Base-by-base conservation (phyloP, 805 yeast species). In the Metschnikowia baotianmanensis region DNA sequence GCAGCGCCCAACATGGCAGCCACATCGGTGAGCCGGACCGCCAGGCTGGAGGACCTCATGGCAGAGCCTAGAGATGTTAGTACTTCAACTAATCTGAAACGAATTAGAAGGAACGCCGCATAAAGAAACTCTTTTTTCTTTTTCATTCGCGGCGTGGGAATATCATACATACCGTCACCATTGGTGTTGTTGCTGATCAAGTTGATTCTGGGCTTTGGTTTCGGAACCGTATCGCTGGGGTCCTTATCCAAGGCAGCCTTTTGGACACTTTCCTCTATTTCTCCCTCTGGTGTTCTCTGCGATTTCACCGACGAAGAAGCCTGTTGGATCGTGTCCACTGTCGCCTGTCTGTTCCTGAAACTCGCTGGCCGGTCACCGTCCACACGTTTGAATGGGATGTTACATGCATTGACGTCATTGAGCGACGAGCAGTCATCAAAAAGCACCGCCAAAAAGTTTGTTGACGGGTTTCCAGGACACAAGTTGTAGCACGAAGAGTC, bases 391-490 rank as follows among this genome's bases (percentile, higher is more conserved):
- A 73, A 72, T 4, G 79, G 78, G 12, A 75, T 57, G 37, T 65
- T 62, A 49, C 80, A 74, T 2, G 78, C 77, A 51, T 76, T 74
- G 20, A 73, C 69, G 41, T 74, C 78, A 43, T 67, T 69, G 48
- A 74, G 57, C 20, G 66, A 49, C 22, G 67, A 62, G 57, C 79
- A 76, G 46, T 74, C 79, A 35, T 65, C 60, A 42, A 65, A 62
- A 38, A 75, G 53, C 7, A 70, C 75, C 10, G 70, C 63, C 40
- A 76, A 57, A 46, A 73, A 72, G 47, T 69, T 71, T 15, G 72
- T 71, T 15, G 74, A 64, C 1, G 76, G 72, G 40, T 71, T 69
- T 22, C 71, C 71, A 17, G 76, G 76, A 51, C 80, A 76, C 45
- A 76, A 57, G 13, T 67, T 69, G 52, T 69, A 72, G 51, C 80